phyloP scores from a whole-genome alignment of 2,329 filamentous ascomycete species.

The Fusarium proliferatum region DNA sequence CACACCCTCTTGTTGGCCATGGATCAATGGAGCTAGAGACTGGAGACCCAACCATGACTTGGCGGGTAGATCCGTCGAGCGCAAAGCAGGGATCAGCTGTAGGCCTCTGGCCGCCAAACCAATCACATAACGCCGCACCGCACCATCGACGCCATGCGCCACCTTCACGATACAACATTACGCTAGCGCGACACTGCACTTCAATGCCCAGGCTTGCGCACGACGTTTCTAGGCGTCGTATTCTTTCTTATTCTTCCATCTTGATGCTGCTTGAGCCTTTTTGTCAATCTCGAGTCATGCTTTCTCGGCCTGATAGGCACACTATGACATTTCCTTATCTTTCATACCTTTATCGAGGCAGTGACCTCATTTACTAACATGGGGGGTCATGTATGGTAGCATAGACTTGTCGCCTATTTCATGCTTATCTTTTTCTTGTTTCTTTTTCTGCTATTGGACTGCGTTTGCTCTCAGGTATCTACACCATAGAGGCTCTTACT shows the following conservation, averaged over 20 bases:
- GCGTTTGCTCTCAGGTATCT: conserved; percentile 15
- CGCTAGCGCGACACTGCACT: neutral
- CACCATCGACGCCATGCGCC: conserved; percentile 18
- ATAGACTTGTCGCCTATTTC: conserved; percentile 30
- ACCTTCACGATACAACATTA: conserved; percentile 9
- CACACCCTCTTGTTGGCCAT: conserved; percentile 17
- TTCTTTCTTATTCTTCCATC: neutral
- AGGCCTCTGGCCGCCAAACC: neutral
- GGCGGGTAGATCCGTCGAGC: conserved; percentile 45
- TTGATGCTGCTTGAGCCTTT: conserved; percentile 4
- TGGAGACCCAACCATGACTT: conserved; percentile 35
- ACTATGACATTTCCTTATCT: conserved; percentile 8
- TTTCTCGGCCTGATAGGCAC: conserved; percentile 3
- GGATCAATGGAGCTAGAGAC: conserved; percentile 30
- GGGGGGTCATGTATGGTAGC: conserved; percentile 11
- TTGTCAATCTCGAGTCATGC: conserved; percentile 35
- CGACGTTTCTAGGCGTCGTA: conserved; percentile 35
- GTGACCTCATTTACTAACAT: conserved; percentile 7
- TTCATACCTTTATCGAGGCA: conserved; percentile 1
- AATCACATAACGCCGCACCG: conserved; percentile 10
- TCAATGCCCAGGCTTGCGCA: conserved; percentile 6
- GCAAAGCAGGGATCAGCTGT: conserved; percentile 35
- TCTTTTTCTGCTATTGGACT: conserved; percentile 10
- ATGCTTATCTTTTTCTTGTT: conserved; percentile 11
- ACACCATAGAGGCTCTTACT: conserved; percentile 38